Evolutionary conservation across 1,284 basidiomycete genomes (phyloP).

Genomic region (Rhodotorula sp.): DNA sequence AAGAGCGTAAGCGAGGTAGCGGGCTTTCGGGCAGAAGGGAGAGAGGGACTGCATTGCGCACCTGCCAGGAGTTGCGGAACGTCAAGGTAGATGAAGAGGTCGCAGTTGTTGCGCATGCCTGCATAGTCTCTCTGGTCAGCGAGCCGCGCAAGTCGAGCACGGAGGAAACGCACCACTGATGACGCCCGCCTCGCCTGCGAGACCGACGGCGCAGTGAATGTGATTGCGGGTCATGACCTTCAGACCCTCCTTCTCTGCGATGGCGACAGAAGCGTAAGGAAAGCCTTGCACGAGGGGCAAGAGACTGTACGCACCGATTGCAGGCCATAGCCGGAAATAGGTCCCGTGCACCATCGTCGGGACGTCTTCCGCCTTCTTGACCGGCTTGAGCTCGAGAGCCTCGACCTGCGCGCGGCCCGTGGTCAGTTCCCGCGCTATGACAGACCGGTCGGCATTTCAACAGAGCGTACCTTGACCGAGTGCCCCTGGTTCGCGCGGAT

Average conservation of each 20-base stretch:
- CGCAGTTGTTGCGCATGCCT: constrained; percentile 76
- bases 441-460: background rate
- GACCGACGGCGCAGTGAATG: constrained; percentile 76
- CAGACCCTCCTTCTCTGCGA: constrained; percentile 65
- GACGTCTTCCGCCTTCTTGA: constrained; percentile 64
- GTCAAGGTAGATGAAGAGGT: constrained; percentile 74
- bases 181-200: constrained; percentile 61
- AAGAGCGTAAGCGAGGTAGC: background rate
- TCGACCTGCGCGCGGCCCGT: constrained; percentile 57
- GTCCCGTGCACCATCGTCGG: constrained; percentile 80
- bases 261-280: background rate
- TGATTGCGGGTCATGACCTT: constrained; percentile 85
- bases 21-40: accelerated
- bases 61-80: constrained; percentile 65
- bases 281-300: too few species aligned
- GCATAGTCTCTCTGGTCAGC: background rate
- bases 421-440: background rate
- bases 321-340: constrained; percentile 64
- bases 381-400: constrained; percentile 66
- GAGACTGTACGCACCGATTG: constrained; percentile 59
- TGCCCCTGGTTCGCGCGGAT: constrained; percentile 95
- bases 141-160: background rate
- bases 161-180: constrained; percentile 64
- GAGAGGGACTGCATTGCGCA: constrained; percentile 2
- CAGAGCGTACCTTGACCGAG: constrained; percentile 65